Base-by-base conservation (phyloP, 306 rosid genomes). In the Rosa rugosa region DNA sequence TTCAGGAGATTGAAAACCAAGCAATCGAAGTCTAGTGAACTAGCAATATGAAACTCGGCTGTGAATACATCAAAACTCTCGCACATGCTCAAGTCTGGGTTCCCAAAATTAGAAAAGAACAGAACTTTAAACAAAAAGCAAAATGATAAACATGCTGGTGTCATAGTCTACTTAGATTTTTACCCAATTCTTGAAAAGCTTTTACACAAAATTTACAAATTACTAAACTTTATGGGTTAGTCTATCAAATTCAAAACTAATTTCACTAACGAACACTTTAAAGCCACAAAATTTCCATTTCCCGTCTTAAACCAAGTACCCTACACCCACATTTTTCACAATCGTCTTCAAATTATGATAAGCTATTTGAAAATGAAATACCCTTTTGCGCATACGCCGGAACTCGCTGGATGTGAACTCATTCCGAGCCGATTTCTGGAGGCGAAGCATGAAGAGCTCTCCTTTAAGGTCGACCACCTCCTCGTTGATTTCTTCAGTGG, bases 381-480 rank as follows among this genome's bases (percentile, higher is more conserved):
- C 99, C 93, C 86, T 89, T 84, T 90, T 95, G 81, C 96, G 98
- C 99, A 93, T 91, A 67, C 87, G 86, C 51, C 87, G 67, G 84
- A 95, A 95, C 25, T 95, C 97, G 71, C 97, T 95, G 83, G 98
- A 71, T 77, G 88, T 93, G 83, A 93, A 91, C 76, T 95, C 98
- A 56, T 90, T 90, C 12, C 97, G 89, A 36, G 88, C 91, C 0
- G 99, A 93, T 87, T 89, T 85, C 82, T 92, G 91, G 65, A 95
- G 93, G 12, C 92, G 89, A 79, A 93, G 99, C 99, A 95, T 90
- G 25, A 90, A 71, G 59, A 95, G 97, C 82, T 93, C 99, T 0
- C 99, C 99, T 84, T 95, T 84, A 56, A 95, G 99, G n/a, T 89
- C 94, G 22, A 90, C 63, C 23, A 95, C 93, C 82, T 93, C 96